Evolutionary conservation across 1,139 yeast species (phyloP), one percentile per base, ranked within the genome.

Genomic region (Pichia sp.): DNA sequence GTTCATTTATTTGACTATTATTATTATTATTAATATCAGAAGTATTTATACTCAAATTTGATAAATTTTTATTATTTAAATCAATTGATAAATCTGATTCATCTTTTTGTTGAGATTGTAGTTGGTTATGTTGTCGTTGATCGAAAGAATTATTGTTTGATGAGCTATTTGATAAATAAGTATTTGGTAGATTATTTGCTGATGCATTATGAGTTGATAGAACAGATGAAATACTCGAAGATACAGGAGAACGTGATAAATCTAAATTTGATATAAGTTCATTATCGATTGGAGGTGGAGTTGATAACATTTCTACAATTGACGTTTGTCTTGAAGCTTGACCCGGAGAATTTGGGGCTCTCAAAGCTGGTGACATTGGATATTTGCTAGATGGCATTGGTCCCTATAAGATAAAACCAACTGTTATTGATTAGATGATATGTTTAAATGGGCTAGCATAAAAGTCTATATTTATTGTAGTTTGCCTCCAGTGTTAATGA

Each of bases 261-360:
- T 51, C 52, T 32, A 44, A 37, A 30, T 22, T 43, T 20, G 50
- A 30, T 24, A 47, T 47, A 28, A 27, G 26, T 8, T 45, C 42
- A 11, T 42, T 40, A 5, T 12, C 70, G 44, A 82, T 63, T 0
- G 87, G 86, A 7, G 95, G 95, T 1, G 95, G 95, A 7, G 92
- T 79, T n/a, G 87, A 78, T 41, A 86, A 69, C 65, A 86, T 64
- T 60, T 86, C 95, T 37, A 84, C 95, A 48, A 86, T 84, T n/a
- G 94, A 83, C 0, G 85, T 74, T 54, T 80, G 84, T 50, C 89
- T 69, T 7, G 58, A 49, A 26, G 55, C 57, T 25, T 62, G 56
- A n/a, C 51, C 50, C 1, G 70, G 70, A 16, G 69, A 65, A 5
- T 55, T 53, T 10, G 71, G 68, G 3, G 64, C 61, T 55, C 72